Percentiles rank a stretch among this genome's conserved stretches.
phyloP scores from a whole-genome alignment of 2,329 filamentous ascomycete species.

The Colletotrichum costaricense region DNA sequence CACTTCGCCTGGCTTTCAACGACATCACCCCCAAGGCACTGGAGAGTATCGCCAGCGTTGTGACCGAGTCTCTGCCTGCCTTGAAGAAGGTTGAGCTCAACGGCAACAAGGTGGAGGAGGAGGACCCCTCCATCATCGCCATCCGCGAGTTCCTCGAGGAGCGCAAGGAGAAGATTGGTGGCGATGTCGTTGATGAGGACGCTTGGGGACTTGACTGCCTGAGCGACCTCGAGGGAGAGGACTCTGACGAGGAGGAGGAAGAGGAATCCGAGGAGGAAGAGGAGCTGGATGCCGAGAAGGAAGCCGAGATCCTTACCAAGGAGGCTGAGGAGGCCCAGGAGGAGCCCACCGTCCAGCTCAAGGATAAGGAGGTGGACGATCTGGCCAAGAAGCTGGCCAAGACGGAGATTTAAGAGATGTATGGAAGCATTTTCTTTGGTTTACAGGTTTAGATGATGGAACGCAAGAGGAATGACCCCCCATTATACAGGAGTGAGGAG shows the following conservation, averaged over 20 bases:
- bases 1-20: slow-evolving; percentile 90
- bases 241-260: slow-evolving; percentile 75
- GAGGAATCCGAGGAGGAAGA: slow-evolving; percentile 76
- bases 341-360: slow-evolving; percentile 76
- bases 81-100: slow-evolving; percentile 92
- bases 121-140: slow-evolving; percentile 77
- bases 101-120: slow-evolving; percentile 93
- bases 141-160: slow-evolving; percentile 79
- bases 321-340: slow-evolving; percentile 79
- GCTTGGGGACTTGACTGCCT: slow-evolving; percentile 88
- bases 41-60: slow-evolving; percentile 76
- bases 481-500: slow-evolving; percentile 21
- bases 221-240: slow-evolving; percentile 85
- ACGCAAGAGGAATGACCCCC: slow-evolving; percentile 34
- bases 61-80: slow-evolving; percentile 75
- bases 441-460: slow-evolving; percentile 34
- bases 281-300: slow-evolving; percentile 67
- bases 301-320: slow-evolving; percentile 76
- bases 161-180: slow-evolving; percentile 79
- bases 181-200: slow-evolving; percentile 77
- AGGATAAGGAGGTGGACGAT: slow-evolving; percentile 84
- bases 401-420: slow-evolving; percentile 64
- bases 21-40: slow-evolving; percentile 86
- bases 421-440: slow-evolving; percentile 27
- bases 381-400: slow-evolving; percentile 81